Evolutionary conservation across 2,329 filamentous ascomycete genomes (phyloP), one percentile per base, ranked within the genome.

Genomic region (Xylaria sp.): DNA sequence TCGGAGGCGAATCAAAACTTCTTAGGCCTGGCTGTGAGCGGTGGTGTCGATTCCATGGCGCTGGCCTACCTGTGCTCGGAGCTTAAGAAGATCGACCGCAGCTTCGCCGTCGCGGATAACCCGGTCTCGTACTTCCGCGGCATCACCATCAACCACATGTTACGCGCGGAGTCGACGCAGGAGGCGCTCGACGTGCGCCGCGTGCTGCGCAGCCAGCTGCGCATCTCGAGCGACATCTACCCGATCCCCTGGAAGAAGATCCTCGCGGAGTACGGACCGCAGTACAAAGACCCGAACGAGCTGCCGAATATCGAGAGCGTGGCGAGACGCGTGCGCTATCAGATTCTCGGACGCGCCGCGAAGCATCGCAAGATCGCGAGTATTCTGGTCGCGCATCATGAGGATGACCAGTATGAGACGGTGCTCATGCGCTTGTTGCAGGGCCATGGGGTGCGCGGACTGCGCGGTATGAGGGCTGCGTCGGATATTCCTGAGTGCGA

Each of bases 21-120:
- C 6, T 23, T 59, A 90, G 88, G 82, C 57, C 77, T 97, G 60
- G 94, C 92, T 13, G 79, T 97, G 62, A 97, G 92, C 70, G 94
- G 94, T 23, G 94, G 94, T 6, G 90, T 94, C 46, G 94, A 99
- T 74, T 97, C 93, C n/a, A 99, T 97, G 92, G 93, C 93, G 34
- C 79, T 99, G 61, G 91, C 92, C 58, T 86, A 80, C 61, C 81
- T 97, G 42, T 90, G 89, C 71, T 80, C 79, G 53, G 74, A 77
- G 51, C 68, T 82, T 42, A 73, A 74, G 44, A 71, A 62, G 2
- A 61, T 63, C 2, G 69, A 76, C 51, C 69, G 68, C 1, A 60
- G 66, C 30, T 68, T 78, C 63, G 74, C 65, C 49, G 69, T 84
- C 30, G 75, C 75, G 39, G 81, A 81, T 66, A 78, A 80, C 60